Evolutionary conservation across 345 rosid species (phyloP), one percentile per base, ranked within the genome.

Genomic region (Dipteronia sinensis): DNA sequence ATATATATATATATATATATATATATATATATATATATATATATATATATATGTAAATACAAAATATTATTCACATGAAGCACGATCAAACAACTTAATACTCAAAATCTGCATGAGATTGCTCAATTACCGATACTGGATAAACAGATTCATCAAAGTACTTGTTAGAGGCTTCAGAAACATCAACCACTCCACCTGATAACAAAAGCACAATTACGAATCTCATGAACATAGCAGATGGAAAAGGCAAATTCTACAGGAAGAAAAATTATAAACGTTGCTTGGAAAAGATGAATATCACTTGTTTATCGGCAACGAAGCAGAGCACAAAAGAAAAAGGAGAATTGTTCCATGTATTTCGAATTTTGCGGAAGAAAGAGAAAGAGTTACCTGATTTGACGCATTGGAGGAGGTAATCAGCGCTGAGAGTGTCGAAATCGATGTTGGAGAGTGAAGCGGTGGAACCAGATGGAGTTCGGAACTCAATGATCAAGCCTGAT

Each of bases 131-230:
- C 90, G 75, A 78, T 19, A 88, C 81, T 11, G 97, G 99, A 83
- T 85, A 87, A 73, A 85, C 80, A 34, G 91, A 88, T 79, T 96
- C 97, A 38, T 78, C 85, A 20, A 67, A 59, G 84, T 77, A 87
- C 76, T 80, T 88, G 79, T 86, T 77, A 63, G 82, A 79, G 11
- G 90, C 98, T 78, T 87, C 95, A 46, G 76, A 77, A 27, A 94
- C 82, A 83, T 96, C 94, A 78, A 96, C 73, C 49, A 86, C 88
- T 82, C 94, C 97, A 86, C 95, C 99, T 94, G 84, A 62, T 0
- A 85, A 73, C 71, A 53, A 65, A 46, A 71, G 29, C 19, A 44
- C 46, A 55, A 56, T 20, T 59, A 65, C 53, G 72, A 75, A n/a
- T 71, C 29, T 65, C 40, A 38, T 46, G 15, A 66, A 31, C 19